Conservation (phyloP, 805 yeast species). For the Grigorovia yakushimaensis region DNA sequence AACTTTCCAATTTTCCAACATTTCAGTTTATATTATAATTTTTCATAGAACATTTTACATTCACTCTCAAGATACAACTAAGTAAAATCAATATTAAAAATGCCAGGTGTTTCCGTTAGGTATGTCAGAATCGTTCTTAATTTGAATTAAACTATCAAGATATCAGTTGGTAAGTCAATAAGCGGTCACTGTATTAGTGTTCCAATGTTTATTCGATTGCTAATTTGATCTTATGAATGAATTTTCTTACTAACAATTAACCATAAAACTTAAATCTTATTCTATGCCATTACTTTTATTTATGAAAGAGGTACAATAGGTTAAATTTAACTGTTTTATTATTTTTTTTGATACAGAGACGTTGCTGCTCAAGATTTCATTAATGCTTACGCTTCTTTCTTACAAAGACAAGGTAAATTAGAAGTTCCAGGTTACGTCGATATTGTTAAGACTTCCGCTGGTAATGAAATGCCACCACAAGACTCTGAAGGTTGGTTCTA, state of each 20-base stretch:
- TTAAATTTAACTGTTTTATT: slow-evolving; percentile 19
- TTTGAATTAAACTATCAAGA: not conserved
- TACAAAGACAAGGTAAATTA: slow-evolving; percentile 99
- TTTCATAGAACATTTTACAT: not conserved
- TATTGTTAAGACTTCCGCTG: slow-evolving; percentile 97
- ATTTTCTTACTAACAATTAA: slow-evolving; percentile 1
- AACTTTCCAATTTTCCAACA: not conserved
- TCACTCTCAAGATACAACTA: not conserved
- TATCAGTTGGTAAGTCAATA: not conserved
- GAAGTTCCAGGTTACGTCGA: slow-evolving; percentile 99
- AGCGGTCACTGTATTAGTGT: not conserved
- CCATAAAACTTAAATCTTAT: slow-evolving; percentile 10
- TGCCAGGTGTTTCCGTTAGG: slow-evolving; percentile 99
- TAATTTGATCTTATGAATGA: not conserved
- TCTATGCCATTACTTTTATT: too few species aligned
- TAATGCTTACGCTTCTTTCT: slow-evolving; percentile 98
- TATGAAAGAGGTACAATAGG: not conserved
- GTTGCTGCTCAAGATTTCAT: slow-evolving; percentile 99
- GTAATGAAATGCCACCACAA: slow-evolving; percentile 99
- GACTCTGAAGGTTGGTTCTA: slow-evolving; percentile 99
- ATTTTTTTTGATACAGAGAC: slow-evolving; percentile 58
- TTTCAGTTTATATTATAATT: not conserved
- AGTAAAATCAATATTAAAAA: slow-evolving; percentile 31
- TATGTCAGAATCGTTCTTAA: slow-evolving; percentile 38
- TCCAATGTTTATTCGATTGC: not conserved